Conservation (phyloP, 2,329 filamentous ascomycete species). For the Chaetomium olivaceum region DNA sequence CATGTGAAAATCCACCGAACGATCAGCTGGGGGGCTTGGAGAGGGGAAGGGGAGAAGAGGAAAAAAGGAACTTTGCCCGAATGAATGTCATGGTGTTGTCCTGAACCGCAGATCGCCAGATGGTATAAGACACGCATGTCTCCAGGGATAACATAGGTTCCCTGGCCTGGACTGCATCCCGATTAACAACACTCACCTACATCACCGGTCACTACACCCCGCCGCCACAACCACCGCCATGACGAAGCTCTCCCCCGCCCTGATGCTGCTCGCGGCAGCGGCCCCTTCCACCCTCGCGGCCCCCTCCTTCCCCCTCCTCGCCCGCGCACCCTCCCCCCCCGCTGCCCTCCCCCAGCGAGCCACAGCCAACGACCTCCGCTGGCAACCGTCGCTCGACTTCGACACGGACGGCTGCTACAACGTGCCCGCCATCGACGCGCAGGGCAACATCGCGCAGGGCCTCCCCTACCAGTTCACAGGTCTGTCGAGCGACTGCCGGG, state of each 20-base stretch:
- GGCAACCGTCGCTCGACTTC: constrained; percentile 44
- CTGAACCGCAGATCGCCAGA: not conserved
- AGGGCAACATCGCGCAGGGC: constrained; percentile 39
- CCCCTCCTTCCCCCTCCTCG: not conserved
- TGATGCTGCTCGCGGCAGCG: not conserved
- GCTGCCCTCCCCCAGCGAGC: constrained; percentile 39
- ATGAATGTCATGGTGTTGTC: not conserved
- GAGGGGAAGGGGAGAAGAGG: not conserved
- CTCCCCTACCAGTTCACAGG: constrained; percentile 31
- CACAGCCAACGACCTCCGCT: constrained; percentile 38
- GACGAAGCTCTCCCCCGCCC: constrained; percentile 2
- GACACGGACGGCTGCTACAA: constrained; percentile 48
- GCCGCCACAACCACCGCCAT: constrained; percentile 1
- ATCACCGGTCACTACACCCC: not conserved
- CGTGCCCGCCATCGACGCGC: constrained; percentile 46
- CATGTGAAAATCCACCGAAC: constrained; percentile 2
- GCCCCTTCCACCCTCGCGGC: not conserved
- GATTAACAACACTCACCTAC: not conserved
- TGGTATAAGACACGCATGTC: constrained; percentile 4
- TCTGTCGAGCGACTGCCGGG: constrained; percentile 31
- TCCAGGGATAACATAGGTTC: not conserved
- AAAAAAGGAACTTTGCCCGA: constrained; percentile 5
- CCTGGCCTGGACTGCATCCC: not conserved
- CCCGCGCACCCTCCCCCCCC: constrained; percentile 26
- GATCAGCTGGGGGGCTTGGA: not conserved